These are phyloP conservation scores for Thraustotheca clavata DNA, from an alignment of 352 stramenopile species.

Conservation along the genomic window DNA sequence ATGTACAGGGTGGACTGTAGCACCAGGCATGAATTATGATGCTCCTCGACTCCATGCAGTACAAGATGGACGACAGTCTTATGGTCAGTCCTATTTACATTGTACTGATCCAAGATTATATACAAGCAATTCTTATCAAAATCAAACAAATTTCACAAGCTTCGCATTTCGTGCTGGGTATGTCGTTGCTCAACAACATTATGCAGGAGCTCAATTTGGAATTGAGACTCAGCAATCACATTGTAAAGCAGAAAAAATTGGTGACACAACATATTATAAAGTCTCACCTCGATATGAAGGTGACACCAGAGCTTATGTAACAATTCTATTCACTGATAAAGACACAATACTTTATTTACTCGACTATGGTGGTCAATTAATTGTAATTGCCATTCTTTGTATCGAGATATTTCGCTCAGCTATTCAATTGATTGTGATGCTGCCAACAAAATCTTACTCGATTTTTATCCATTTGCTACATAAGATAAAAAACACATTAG, in stretches of 20 bases:
- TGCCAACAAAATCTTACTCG: conserved; percentile 1
- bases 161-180: conserved; percentile 25
- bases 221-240: conserved; percentile 23
- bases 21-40: background rate
- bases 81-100: conserved; percentile 15
- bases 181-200: conserved; percentile 25
- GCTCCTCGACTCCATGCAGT: background rate
- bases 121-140: background rate
- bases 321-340: conserved; percentile 23
- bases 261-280: conserved; percentile 17
- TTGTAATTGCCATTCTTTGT: conserved; percentile 9
- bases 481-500: background rate
- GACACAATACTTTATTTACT: conserved; percentile 14
- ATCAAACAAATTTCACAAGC: conserved; percentile 2
- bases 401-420: conserved; percentile 4
- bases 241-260: conserved; percentile 21
- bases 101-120: conserved; percentile 17
- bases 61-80: background rate
- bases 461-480: background rate
- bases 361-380: conserved; percentile 19
- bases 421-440: background rate
- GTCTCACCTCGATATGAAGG: conserved; percentile 4
- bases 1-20: background rate
- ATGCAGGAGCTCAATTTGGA: conserved; percentile 19
- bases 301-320: conserved; percentile 22